Evolutionary conservation across 1,139 yeast species (phyloP), one percentile per base, ranked within the genome.

Genomic region (Scheffersomyces cryptocercus): DNA sequence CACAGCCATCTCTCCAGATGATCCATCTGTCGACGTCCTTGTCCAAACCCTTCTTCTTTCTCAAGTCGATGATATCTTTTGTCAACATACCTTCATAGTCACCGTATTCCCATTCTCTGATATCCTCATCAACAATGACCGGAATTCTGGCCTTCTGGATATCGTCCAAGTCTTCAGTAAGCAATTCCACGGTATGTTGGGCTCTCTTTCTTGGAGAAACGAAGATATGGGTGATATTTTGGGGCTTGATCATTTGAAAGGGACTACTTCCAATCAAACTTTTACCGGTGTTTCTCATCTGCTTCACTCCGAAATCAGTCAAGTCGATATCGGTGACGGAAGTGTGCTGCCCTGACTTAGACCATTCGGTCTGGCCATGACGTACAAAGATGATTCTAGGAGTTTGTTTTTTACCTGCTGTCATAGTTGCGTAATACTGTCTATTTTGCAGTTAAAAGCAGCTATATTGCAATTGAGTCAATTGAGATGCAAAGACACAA

Each of bases 41-140:
- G 42, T 79, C 83, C 39, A 87, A 68, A 0, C 95, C 96, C 47
- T 85, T 74, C 14, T 67, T 60, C 37, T 69, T 68, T 56, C 97
- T 79, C 51, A 80, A 62, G 9, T 70, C 75, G 35, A 76, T 69
- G 61, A 91, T 90, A 53, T 90, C 81, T 11, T 69, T 65, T 1
- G 96, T 86, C 44, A 75, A 64, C 55, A 84, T 65, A 4, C 98
- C 98, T 69, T 91, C 98, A 63, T 91, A 91, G 56, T 88, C 95
- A 53, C 98, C 98, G 59, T 91, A 91, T 54, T 88, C 95, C 97
- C 98, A 91, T 67, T 91, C 98, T 51, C 95, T 77, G 40, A 89
- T 67, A 55, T 85, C 85, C 40, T 86, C 81, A 50, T 86, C 91
- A 14, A 79, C 79, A 37, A 68, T 64, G 34, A 78, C 57, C 3